These are phyloP conservation scores for Scheffersomyces segobiensis DNA, from an alignment of 1,139 yeast genomes.

Conservation along the genomic window DNA sequence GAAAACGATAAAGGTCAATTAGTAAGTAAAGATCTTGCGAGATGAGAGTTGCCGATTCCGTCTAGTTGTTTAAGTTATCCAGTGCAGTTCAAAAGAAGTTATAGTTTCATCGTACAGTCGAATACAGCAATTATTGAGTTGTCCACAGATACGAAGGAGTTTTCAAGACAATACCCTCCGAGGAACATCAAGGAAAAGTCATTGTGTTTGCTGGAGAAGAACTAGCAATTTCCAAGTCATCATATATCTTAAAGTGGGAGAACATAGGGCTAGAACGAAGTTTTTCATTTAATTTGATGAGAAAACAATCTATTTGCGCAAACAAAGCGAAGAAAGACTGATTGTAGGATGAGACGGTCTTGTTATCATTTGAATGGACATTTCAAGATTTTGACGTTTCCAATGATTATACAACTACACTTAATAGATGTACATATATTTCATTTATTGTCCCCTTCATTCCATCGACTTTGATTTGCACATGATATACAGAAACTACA, in stretches of 20 bases:
- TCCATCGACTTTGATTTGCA: not conserved
- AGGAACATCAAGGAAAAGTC: not conserved
- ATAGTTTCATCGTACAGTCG: not conserved
- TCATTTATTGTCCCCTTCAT: too few species aligned
- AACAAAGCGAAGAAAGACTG: not conserved
- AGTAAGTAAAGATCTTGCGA: slow-evolving; percentile 57
- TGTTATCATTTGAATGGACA: not conserved
- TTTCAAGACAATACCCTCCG: not conserved
- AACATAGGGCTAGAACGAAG: not conserved
- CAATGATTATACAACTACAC: too few species aligned
- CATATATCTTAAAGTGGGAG: too few species aligned
- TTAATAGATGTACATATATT: too few species aligned
- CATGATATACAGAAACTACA: not conserved
- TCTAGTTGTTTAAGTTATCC: not conserved
- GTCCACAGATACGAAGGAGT: not conserved
- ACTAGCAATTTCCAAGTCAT: not conserved
- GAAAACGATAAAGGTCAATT: slow-evolving; percentile 99
- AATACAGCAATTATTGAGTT: not conserved
- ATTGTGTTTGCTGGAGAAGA: not conserved
- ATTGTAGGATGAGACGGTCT: not conserved
- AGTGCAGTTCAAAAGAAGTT: not conserved
- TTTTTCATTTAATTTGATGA: not conserved
- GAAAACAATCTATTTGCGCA: not conserved
- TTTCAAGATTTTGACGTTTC: too few species aligned
- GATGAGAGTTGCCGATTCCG: not conserved